phyloP scores from a whole-genome alignment of 73 alveolate species.

The Stentor roeselii region DNA sequence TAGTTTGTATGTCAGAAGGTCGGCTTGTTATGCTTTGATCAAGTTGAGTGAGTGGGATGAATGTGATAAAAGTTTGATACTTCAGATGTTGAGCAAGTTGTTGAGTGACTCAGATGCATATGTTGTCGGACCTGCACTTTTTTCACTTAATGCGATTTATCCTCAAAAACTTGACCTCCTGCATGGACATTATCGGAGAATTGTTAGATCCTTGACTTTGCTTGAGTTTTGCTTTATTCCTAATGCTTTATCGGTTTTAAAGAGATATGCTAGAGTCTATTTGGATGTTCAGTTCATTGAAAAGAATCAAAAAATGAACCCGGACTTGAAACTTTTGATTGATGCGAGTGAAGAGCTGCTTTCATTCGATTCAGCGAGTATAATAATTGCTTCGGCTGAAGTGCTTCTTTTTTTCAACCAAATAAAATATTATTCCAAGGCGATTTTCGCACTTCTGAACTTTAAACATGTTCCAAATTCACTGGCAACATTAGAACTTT shows the following conservation, averaged over 20 bases:
- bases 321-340: not conserved
- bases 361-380: not conserved
- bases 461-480: not conserved
- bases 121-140: slow-evolving; percentile 19
- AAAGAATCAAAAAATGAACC: not conserved
- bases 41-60: slow-evolving; percentile 10
- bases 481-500: not conserved
- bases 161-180: slow-evolving; percentile 21
- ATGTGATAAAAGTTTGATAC: not conserved
- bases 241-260: not conserved
- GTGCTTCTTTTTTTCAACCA: not conserved
- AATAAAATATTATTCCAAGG: not conserved
- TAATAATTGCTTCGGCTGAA: slow-evolving; percentile 12
- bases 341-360: not conserved
- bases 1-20: not conserved
- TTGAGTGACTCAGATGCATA: not conserved
- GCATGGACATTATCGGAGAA: not conserved
- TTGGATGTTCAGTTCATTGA: slow-evolving; percentile 4
- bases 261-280: slow-evolving; percentile 20
- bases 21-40: slow-evolving; percentile 7
- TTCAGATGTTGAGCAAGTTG: not conserved
- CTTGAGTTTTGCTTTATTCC: not conserved
- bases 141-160: not conserved
- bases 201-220: not conserved
- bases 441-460: not conserved